Base-by-base conservation (phyloP, 306 rosid genomes). In the Vicia villosa region DNA sequence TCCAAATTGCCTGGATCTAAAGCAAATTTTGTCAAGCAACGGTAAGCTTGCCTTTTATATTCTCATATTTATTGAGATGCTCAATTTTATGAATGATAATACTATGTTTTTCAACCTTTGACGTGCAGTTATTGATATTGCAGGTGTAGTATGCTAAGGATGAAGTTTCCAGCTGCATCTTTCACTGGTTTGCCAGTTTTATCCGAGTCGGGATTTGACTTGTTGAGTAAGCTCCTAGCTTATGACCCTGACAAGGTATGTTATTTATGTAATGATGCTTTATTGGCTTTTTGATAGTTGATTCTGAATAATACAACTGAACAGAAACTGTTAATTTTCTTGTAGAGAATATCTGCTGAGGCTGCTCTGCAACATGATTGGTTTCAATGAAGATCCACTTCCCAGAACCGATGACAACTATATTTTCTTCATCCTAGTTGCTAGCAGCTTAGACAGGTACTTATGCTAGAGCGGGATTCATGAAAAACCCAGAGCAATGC, bases 301-400 rank as follows among this genome's bases (percentile, higher is more conserved):
- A 46, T 50, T 34, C 50, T 57, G 37, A 47, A 60, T 19, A 4
- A 28, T 26, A 12, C 6, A 4, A 21, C 72, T 63, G n/a, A 9
- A 6, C n/a, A 8, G 8, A 19, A 10, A 3, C 11, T 57, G 6
- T 32, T 51, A 4, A 38, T 36, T 56, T 11, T 50, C 40, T 66
- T 79, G 62, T 82, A 91, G 97, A 87, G 99, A 83, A 88, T 95
- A 62, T 72, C 89, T 41, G 97, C 86, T 0, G 92, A 82, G 74
- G 95, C 37, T 52, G 97, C 99, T 65, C 95, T 95, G 10, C 80
- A 59, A 58, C 99, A 95, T 83, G 86, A 79, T 68, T 95, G 99
- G 99, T 95, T 95, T 57, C 61, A 6, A 6, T 4, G 97, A 94
- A 77, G 86, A 73, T 49, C 96, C 95, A 10, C 88, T 83, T 77